Base-by-base conservation (phyloP, 1,139 yeast species). In the Yamadazyma atlantica region DNA sequence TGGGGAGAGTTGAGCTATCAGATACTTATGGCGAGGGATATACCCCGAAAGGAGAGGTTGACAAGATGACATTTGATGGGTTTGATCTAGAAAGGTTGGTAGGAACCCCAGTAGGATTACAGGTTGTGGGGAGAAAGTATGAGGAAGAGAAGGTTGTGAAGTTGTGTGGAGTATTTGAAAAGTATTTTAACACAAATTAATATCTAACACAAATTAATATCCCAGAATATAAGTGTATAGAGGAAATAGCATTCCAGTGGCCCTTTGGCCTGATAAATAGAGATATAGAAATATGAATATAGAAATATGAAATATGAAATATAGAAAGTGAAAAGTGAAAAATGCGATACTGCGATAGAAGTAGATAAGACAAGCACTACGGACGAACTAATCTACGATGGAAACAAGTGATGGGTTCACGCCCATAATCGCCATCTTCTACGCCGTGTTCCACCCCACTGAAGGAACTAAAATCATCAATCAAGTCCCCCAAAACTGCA, bases 381-480 rank as follows among this genome's bases (percentile, higher is more conserved):
- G n/a, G n/a, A n/a, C n/a, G n/a, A n/a, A n/a, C n/a, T n/a, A n/a
- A n/a, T n/a, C n/a, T n/a, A 19, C 22, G 13, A 68, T 68, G 73
- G 69, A 64, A 38, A 53, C 57, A 19, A 53, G 57, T 33, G 75
- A 71, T 57, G 95, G 95, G 19, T 85, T 87, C 51, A 82, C 84
- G 12, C 95, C 95, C 18, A 89, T 92, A 24, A 73, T 80, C 42
- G 94, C 96, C 2, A 73, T 89, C 33, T 90, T 92, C 60, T 92
- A 88, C 60, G 82, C 97, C 0, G 87, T 87, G 0, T 92, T 92
- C 62, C 97, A 94, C 54, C 97, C 97, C 0, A 85, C 92, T 0
- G 95, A 88, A 53, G 98, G 98, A 1, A 85, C 98, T 0, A 86
- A 89, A 58, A 90, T 92, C n/a, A 77, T 87, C 3, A 86, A 86